Base-by-base conservation (phyloP, 148 eudicot species). In the Fallopia convolvulus region DNA sequence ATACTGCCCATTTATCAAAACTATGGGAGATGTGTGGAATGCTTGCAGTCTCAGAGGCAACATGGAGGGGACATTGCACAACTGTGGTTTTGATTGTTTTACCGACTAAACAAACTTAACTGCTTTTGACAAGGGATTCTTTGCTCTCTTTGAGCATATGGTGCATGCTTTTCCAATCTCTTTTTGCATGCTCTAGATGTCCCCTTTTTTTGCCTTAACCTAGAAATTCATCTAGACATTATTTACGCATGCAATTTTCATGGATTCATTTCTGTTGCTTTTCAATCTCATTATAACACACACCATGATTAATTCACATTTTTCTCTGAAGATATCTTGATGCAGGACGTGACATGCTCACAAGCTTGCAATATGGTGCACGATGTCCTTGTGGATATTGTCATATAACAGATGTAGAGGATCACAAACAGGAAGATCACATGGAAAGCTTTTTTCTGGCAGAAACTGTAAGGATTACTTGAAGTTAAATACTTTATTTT, bases 401-500 rank as follows among this genome's bases (percentile, higher is more conserved):
- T 77, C 99, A 92, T 85, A 92, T 95, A 77, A 83, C 90, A 72
- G 99, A 95, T 83, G 99, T 95, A 60, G 99, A 95, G 87, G 86
- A 83, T 87, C 99, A 95, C 89, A 84, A 82, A 79, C 97, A 86
- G 87, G 99, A 95, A 86, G 97, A 95, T 83, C 92, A 92, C 84
- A 95, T 95, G 99, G 99, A 95, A 84, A 95, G 99, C 85, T 95
- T 95, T 84, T 95, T 95, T 77, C 84, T 95, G 74, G 94, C 99
- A 53, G 99, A 95, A 88, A 95, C 99, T 53, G 99, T 95, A 87
- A 86, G 97, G 44, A 11, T 80, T 58, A n/a, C 47, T 12, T 23
- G 20, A 72, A 42, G 32, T 18, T 44, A 10, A 72, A 66, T 32
- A 6, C n/a, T 33, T 66, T 10, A 23, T 66, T 66, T n/a, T 66